Conservation (phyloP, 73 alveolate species). For the Tetrahymena elliotti region DNA sequence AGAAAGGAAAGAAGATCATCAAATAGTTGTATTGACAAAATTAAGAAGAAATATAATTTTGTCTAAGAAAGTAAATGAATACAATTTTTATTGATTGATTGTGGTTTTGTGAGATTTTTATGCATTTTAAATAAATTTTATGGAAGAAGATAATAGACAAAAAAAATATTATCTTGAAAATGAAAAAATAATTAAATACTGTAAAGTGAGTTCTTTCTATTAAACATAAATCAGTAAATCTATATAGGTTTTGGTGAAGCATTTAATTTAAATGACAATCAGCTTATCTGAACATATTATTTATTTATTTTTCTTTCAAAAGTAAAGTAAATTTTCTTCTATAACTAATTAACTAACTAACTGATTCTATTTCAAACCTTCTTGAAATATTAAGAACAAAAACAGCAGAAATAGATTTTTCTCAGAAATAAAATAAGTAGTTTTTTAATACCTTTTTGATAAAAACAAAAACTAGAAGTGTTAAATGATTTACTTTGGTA, state of each 20-base stretch:
- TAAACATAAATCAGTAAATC: background rate
- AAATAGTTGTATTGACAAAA: no score
- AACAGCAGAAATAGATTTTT: no score
- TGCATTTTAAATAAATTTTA: background rate
- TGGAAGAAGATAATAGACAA: background rate
- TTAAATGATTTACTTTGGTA: background rate
- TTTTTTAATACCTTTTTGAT: no score
- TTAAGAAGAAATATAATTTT: no score
- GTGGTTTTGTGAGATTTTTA: no score
- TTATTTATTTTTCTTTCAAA: no score
- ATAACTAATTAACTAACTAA: background rate
- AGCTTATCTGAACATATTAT: background rate
- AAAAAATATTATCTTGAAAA: background rate
- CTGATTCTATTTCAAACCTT: no score
- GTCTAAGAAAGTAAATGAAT: no score
- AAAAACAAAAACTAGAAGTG: no score
- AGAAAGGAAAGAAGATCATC: no score
- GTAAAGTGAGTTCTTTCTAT: background rate
- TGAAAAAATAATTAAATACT: background rate
- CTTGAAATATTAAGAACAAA: background rate
- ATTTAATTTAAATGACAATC: background rate
- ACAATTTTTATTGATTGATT: no score
- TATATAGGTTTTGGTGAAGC: background rate
- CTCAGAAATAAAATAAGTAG: no score
- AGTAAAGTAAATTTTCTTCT: background rate